A percentile compares a stretch with the other conserved stretches of the same genome.
Evolutionary conservation across 73 alveolate species (phyloP).

Genomic region (Breviolum minutum): DNA sequence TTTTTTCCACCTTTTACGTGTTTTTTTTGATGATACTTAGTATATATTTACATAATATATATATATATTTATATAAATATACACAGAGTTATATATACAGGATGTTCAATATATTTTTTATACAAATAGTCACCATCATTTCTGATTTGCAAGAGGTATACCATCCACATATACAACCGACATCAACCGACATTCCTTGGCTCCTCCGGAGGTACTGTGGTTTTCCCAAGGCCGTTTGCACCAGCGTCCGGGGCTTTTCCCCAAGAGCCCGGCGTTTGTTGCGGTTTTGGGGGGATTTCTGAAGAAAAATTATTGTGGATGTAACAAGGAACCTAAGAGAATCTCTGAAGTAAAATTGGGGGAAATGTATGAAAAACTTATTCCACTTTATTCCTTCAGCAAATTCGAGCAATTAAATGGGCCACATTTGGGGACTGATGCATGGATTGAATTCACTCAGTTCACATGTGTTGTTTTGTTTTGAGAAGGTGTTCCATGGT

Average conservation of each 20-base stretch:
- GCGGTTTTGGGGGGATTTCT: neutral
- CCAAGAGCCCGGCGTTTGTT: neutral
- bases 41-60: neutral
- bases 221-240: conserved; percentile 65
- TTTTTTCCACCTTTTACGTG: no score
- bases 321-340: neutral
- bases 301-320: neutral
- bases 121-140: neutral
- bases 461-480: no score
- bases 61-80: neutral
- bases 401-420: no score
- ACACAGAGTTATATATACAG: neutral
- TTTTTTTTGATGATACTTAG: neutral
- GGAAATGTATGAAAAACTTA: no score
- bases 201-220: conserved; percentile 33
- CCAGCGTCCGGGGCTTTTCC: neutral
- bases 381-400: no score
- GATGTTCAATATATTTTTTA: neutral
- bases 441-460: no score
- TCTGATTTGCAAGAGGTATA: no score
- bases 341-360: no score
- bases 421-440: no score
- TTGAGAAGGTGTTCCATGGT: no score
- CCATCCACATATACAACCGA: no score
- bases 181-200: neutral